phyloP scores from a whole-genome alignment of 2,329 filamentous ascomycete genomes.

The Mycocentrospora acerina region DNA sequence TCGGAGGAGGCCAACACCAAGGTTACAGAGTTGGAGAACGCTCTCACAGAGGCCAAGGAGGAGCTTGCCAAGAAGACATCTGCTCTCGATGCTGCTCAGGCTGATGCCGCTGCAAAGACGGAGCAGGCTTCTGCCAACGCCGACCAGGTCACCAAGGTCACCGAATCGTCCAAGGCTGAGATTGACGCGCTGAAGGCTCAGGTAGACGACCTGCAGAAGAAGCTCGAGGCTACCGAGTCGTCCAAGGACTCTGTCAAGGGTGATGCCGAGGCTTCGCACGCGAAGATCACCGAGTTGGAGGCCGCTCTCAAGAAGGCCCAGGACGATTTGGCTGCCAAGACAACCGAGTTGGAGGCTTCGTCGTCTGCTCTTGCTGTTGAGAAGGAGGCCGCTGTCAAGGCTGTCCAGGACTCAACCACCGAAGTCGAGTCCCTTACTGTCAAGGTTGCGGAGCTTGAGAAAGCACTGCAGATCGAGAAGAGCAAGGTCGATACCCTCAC shows the following conservation, averaged over 20 bases:
- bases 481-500: conserved; percentile 23
- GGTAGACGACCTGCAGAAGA: conserved; percentile 24
- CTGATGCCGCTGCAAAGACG: conserved; percentile 6
- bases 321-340: conserved; percentile 23
- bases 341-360: conserved; percentile 22
- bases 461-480: conserved; percentile 4
- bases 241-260: conserved; percentile 28
- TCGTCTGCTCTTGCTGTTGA: conserved; percentile 19
- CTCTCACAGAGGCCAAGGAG: conserved; percentile 10
- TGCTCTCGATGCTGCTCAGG: conserved; percentile 13
- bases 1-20: conserved; percentile 14
- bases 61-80: conserved; percentile 22
- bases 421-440: conserved; percentile 22
- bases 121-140: conserved; percentile 19
- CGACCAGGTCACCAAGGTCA: conserved; percentile 12
- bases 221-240: conserved; percentile 25
- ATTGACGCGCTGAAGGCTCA: conserved; percentile 24
- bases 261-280: conserved; percentile 25
- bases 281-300: conserved; percentile 31
- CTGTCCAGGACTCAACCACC: conserved; percentile 26
- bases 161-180: conserved; percentile 24
- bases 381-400: conserved; percentile 24
- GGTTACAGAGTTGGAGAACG: conserved; percentile 12
- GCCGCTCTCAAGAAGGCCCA: conserved; percentile 29
- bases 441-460: conserved; percentile 15